phyloP scores from a whole-genome alignment of 2,329 filamentous ascomycete genomes.

The Dryadomyces sulphureus region DNA sequence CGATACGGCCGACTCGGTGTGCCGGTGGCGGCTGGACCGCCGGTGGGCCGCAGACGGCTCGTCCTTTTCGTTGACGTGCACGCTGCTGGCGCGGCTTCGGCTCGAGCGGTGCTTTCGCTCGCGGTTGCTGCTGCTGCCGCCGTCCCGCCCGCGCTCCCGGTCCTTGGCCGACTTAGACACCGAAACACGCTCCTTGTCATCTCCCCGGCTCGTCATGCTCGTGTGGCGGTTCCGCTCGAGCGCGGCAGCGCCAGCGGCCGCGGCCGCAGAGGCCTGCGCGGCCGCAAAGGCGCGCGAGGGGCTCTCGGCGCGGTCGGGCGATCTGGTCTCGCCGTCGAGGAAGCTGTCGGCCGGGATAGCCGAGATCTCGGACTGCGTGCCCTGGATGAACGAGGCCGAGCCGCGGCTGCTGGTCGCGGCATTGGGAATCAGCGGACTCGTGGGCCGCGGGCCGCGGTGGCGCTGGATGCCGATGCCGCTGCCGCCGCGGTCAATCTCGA shows the following conservation, averaged over 20 bases:
- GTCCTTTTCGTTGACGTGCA: conserved; percentile 29
- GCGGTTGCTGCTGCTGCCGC: conserved; percentile 29
- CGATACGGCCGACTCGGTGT: conserved; percentile 36
- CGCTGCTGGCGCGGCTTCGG: conserved; percentile 35
- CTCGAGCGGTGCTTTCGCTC: conserved; percentile 33
- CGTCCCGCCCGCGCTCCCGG: conserved; percentile 11
- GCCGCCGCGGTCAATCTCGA: conserved; percentile 59
- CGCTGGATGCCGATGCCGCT: conserved; percentile 19
- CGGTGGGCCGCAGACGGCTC: conserved; percentile 29
- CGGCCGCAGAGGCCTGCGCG: conserved; percentile 22
- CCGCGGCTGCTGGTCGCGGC: conserved; percentile 41
- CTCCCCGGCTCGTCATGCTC: conserved; percentile 19
- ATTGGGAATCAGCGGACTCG: conserved; percentile 48
- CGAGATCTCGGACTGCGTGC: conserved; percentile 74
- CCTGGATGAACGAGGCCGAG: conserved; percentile 44
- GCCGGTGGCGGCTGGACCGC: conserved; percentile 34
- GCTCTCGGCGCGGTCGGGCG: conserved; percentile 25
- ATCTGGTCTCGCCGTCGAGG: conserved; percentile 37
- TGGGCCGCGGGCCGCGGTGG: conserved; percentile 38
- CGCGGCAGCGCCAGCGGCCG: conserved; percentile 26
- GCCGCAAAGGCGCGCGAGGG: conserved; percentile 25
- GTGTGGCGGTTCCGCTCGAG: conserved; percentile 19
- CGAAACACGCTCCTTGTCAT: conserved; percentile 24
- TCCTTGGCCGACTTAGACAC: conserved; percentile 14
- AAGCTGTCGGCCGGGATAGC: conserved; percentile 50